Base-by-base conservation (phyloP, 805 yeast genomes). In the Candida railenensis region DNA sequence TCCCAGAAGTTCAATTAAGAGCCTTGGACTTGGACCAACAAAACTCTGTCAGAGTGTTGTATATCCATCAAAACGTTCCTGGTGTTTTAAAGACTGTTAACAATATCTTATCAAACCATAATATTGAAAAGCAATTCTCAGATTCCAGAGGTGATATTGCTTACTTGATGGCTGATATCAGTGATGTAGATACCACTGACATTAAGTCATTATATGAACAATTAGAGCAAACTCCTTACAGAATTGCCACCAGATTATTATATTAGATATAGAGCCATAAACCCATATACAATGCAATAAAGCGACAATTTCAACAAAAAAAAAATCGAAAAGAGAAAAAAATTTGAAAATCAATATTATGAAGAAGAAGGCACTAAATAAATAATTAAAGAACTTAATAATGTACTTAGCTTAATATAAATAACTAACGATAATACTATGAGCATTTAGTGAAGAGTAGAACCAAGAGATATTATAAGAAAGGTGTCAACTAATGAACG, bases 51-150 rank as follows among this genome's bases (percentile, higher is more conserved):
- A 88, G 99, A 75, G 96, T 94, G 37, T 77, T 94, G 59, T 94
- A 94, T 73, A 87, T 91, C 62, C 99, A 94, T 75, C 94, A 88
- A 72, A 94, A 94, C 71, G 97, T 94, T 59, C 99, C 99, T 22
- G 99, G 99, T 82, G 99, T 94, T 47, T 80, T 94, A 80, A 88
- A 89, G 68, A 89, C 96, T 37, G 99, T 94, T 61, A 94, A 94
- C 78, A 92, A 92, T 76, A 89, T 94, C 58, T 82, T 94, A 69
- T 87, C 96, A 48, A 84, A 84, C 66, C 91, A 94, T 78, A 94
- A 94, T 73, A 94, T 94, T 69, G 97, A 91, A 73, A 92, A 94
- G 73, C 99, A 94, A 76, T 94, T 83, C 73, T 87, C 97, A n/a
- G 98, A 94, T 67, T 90, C 97, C 21, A 82, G 87, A 64, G 96